Evolutionary conservation across 352 stramenopile species (phyloP).

Genomic region (Phytophthora idaei): DNA sequence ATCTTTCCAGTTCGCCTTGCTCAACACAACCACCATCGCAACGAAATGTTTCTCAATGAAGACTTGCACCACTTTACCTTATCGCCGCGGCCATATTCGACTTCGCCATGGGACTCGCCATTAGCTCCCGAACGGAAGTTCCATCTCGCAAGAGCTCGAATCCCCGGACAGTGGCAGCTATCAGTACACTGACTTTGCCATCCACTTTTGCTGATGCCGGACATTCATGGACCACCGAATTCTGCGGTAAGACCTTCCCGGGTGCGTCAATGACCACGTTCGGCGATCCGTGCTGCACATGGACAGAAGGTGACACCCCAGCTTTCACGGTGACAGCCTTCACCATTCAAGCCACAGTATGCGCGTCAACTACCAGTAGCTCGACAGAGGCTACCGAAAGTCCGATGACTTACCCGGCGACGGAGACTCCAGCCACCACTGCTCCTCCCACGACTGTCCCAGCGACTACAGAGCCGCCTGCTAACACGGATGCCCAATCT

Average conservation of each 20-base stretch:
- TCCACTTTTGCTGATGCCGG: conserved; percentile 33
- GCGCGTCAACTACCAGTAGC: conserved; percentile 11
- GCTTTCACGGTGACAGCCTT: conserved; percentile 45
- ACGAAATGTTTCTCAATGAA: conserved; percentile 13
- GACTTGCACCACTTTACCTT: conserved; percentile 22
- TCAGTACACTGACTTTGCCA: conserved; percentile 43
- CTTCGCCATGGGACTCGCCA: conserved; percentile 12
- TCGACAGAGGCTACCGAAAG: too few relatives aligned
- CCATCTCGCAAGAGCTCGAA: conserved; percentile 44
- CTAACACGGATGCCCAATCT: too few relatives aligned
- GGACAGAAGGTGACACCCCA: conserved; percentile 38
- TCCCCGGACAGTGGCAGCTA: conserved; percentile 36
- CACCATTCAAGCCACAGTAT: conserved; percentile 29
- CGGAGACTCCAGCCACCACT: too few relatives aligned
- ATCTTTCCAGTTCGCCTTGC: too few relatives aligned
- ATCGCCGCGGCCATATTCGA: conserved; percentile 26
- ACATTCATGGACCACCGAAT: conserved; percentile 30
- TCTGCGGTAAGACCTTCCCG: conserved; percentile 35
- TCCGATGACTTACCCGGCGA: too few relatives aligned
- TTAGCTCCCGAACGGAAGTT: conserved; percentile 48
- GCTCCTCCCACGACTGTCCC: too few relatives aligned
- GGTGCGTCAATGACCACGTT: conserved; percentile 43
- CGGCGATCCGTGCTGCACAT: conserved; percentile 63
- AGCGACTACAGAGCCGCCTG: too few relatives aligned
- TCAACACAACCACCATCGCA: too few relatives aligned